These are phyloP conservation scores for Naganishia onofrii DNA, from an alignment of 768 basidiomycete genomes.

Conservation along the genomic window DNA sequence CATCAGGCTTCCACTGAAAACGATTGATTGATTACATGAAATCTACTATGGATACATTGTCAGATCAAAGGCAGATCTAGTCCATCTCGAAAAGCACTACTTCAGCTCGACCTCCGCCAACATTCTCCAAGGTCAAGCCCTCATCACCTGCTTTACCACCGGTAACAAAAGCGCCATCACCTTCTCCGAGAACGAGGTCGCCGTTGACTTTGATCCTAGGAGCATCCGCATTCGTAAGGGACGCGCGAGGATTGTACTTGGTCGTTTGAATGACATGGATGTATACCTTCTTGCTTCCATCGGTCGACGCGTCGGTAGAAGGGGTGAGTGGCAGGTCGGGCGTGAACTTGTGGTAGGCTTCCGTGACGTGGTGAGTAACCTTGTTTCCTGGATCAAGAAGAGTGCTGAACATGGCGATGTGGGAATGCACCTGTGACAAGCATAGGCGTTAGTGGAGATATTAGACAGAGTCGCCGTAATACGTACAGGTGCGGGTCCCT, in stretches of 20 bases:
- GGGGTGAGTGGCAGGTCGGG: constrained; percentile 20
- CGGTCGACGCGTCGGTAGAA: constrained; percentile 26
- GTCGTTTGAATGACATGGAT: constrained; percentile 81
- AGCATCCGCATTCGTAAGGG: constrained; percentile 55
- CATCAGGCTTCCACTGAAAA: not conserved
- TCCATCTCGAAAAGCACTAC: constrained; percentile 77
- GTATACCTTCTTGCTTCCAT: constrained; percentile 63
- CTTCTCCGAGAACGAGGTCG: constrained; percentile 65
- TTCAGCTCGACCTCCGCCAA: constrained; percentile 67
- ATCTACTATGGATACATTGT: not conserved
- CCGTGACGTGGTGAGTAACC: constrained; percentile 59
- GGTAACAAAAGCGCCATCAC: constrained; percentile 79
- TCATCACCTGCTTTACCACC: constrained; percentile 54
- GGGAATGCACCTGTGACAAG: constrained; percentile 43
- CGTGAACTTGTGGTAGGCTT: constrained; percentile 27
- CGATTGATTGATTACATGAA: not conserved
- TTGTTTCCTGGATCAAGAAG: constrained; percentile 63
- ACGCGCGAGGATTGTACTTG: constrained; percentile 67
- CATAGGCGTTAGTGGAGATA: constrained; percentile 3
- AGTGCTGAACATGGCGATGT: constrained; percentile 64
- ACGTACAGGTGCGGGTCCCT: constrained; percentile 72
- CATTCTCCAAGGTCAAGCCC: constrained; percentile 57
- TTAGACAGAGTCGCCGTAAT: not conserved
- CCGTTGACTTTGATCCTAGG: constrained; percentile 60
- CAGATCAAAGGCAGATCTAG: not conserved